Percentiles rank a stretch among this genome's conserved stretches.
phyloP scores from a whole-genome alignment of 2,329 filamentous ascomycete genomes.

The Aspergillus flavus region DNA sequence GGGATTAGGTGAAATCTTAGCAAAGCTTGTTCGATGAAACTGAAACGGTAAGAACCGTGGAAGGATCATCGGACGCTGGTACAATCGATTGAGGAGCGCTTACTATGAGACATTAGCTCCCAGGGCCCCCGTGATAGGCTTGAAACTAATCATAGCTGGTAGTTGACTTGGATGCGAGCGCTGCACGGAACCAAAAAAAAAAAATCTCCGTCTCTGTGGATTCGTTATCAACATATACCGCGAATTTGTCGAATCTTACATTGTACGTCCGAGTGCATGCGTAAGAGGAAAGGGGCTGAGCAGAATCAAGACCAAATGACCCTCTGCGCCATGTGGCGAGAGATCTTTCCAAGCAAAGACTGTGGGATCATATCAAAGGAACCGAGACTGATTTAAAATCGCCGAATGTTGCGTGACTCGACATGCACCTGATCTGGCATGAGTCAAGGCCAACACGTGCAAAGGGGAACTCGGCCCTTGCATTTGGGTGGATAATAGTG shows the following conservation, averaged over 20 bases:
- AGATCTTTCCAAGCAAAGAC: neutral
- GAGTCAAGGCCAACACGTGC: neutral
- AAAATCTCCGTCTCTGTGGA: neutral
- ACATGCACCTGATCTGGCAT: neutral
- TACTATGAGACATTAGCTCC: neutral
- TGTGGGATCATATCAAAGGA: neutral
- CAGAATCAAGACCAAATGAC: neutral
- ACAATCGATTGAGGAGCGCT: neutral
- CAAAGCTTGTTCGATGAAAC: slow-evolving; percentile 3
- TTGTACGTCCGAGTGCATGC: neutral
- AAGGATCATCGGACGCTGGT: neutral
- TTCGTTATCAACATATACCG: neutral
- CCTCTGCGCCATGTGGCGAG: neutral
- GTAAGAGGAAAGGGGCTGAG: neutral
- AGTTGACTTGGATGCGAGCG: neutral
- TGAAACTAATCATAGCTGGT: neutral
- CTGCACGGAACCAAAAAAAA: neutral
- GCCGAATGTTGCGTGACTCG: neutral
- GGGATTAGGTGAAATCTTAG: slow-evolving; percentile 2
- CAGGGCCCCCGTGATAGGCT: neutral
- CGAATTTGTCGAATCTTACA: neutral
- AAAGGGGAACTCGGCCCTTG: neutral
- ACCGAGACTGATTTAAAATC: neutral
- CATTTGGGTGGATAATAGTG: neutral
- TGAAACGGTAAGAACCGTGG: neutral